Evolutionary conservation across 1,284 basidiomycete species (phyloP), one percentile per base, ranked within the genome.

Genomic region (Trichosporon sp.): DNA sequence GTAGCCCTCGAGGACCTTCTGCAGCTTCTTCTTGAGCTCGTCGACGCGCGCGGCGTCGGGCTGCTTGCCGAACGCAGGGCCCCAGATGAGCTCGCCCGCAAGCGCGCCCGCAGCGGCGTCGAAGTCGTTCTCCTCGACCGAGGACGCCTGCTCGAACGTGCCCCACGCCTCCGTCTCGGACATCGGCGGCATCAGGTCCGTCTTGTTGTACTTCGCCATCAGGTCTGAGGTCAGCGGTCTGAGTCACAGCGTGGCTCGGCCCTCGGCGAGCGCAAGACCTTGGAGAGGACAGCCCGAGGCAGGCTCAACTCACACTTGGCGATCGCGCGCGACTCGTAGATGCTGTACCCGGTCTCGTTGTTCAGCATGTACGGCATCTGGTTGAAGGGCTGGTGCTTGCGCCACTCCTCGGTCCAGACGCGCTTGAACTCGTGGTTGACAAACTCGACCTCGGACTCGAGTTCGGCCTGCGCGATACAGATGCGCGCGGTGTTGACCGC

Each of bases 361-460:
- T 80, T 85, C 44, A 70, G 87, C 67, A 91, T 84, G 79, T 86
- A 89, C 1, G 89, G 89, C 70, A 90, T 79, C 77, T 88, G 87
- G 21, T 88, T 89, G 73, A 90, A 91, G 0, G 90, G 89, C 72
- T 90, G 89, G 27, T 83, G 77, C 31, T 76, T 77, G 25, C 85
- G 18, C 82, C 80, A 86, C n/a, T 77, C 84, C 0, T 85, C 73
- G 0, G 76, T 15, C 77, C 88, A 89, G 68, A 89, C 86, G 73
- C 86, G 85, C 78, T 58, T 38, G 64, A 74, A 76, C 1, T 71
- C 72, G 3, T 72, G 68, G 53, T 38, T n/a, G 18, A 73, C 66
- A 68, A 80, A 65, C 42, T 75, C 74, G 72, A 79, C 70, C 60
- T 77, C 76, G 13, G 18, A 4, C 56, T 60, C 29, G 56, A 60